Conservation (phyloP, 148 eudicot species). For the Amaranthus cruentus region DNA sequence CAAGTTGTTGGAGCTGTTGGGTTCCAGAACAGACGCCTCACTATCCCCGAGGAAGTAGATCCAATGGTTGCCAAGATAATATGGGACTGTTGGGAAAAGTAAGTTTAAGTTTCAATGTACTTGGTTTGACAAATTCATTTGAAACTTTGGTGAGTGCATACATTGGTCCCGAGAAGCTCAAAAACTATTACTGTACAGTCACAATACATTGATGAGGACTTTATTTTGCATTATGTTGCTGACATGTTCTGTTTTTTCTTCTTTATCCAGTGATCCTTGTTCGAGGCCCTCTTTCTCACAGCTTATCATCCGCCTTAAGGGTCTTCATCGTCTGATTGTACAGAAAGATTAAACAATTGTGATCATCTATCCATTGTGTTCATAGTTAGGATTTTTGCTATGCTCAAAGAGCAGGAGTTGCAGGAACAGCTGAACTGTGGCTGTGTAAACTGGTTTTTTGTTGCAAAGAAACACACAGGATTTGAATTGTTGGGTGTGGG, state of each 20-base stretch:
- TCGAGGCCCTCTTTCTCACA: slow-evolving; percentile 76
- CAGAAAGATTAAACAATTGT: slow-evolving; percentile 27
- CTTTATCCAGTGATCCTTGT: slow-evolving; percentile 59
- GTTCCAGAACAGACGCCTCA: slow-evolving; percentile 75
- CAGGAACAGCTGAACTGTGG: slow-evolving; percentile 37
- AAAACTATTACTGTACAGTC: no score
- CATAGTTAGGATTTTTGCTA: slow-evolving; percentile 33
- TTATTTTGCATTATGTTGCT: slow-evolving; percentile 12
- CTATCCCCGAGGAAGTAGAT: slow-evolving; percentile 67
- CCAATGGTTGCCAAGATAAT: slow-evolving; percentile 70
- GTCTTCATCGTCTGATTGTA: slow-evolving; percentile 47
- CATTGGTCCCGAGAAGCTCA: no score
- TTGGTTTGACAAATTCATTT: background rate
- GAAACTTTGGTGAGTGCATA: background rate
- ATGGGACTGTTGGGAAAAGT: slow-evolving; percentile 85
- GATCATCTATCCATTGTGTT: slow-evolving; percentile 27
- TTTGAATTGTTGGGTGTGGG: slow-evolving; percentile 62
- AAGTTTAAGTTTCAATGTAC: slow-evolving; percentile 20
- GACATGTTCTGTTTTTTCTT: slow-evolving; percentile 5
- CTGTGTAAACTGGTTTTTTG: slow-evolving; percentile 30
- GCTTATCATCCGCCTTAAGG: slow-evolving; percentile 72
- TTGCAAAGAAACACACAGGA: slow-evolving; percentile 32
- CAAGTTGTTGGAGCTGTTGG: slow-evolving; percentile 99
- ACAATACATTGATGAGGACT: no score
- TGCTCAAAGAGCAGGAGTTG: slow-evolving; percentile 52